phyloP scores from a whole-genome alignment of 176 grass and related monocot species.

The Tuctoria greenei region DNA sequence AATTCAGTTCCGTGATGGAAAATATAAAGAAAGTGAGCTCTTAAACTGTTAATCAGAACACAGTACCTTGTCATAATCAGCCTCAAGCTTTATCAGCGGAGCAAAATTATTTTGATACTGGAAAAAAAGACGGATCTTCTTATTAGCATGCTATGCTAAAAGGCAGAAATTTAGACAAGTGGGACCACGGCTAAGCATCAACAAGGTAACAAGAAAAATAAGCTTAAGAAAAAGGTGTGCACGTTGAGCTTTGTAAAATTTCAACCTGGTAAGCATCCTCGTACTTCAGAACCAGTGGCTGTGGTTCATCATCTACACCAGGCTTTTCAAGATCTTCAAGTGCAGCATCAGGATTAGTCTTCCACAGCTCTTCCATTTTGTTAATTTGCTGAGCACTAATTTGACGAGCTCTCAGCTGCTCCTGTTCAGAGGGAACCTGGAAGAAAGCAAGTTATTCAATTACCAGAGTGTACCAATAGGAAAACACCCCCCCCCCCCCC shows the following conservation, averaged over 20 bases:
- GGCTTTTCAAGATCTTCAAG: conserved; percentile 99
- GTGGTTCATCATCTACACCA: conserved; percentile 96
- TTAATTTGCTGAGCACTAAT: conserved; percentile 99
- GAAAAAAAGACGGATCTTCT: conserved; percentile 10
- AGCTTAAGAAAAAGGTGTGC: conserved; percentile 2
- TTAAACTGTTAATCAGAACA: background rate
- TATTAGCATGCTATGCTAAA: conserved; percentile 29
- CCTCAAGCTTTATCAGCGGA: conserved; percentile 96
- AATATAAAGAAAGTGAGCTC: conserved; percentile 2
- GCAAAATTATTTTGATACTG: conserved; percentile 99
- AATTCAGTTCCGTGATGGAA: background rate
- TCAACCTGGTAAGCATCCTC: conserved; percentile 99
- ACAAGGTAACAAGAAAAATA: conserved; percentile 5
- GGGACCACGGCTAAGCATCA: background rate
- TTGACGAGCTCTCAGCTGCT: conserved; percentile 93
- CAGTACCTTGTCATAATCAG: conserved; percentile 98
- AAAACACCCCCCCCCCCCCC: no score
- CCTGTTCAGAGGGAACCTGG: conserved; percentile 96
- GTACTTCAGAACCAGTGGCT: conserved; percentile 83
- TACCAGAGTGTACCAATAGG: conserved; percentile 12
- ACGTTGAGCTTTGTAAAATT: background rate
- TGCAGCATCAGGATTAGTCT: conserved; percentile 92
- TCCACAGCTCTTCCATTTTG: conserved; percentile 99
- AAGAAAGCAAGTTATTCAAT: conserved; percentile 25
- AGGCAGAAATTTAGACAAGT: background rate